These are phyloP conservation scores for Aspergillus hiratsukae DNA, from an alignment of 2,329 filamentous ascomycete genomes.

Conservation along the genomic window DNA sequence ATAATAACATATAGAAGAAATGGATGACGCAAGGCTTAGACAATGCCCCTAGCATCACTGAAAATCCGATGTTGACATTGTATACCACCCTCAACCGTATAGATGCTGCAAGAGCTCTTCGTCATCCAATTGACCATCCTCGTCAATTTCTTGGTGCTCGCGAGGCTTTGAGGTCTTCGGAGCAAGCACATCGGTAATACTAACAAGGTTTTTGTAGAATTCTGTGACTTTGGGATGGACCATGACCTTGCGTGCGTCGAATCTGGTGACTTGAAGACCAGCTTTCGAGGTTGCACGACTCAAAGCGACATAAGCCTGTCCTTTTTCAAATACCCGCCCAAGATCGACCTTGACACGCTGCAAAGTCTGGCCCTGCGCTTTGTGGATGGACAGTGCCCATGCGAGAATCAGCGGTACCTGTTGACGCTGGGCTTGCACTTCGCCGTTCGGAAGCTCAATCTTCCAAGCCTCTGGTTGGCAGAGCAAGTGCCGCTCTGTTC, in stretches of 20 bases:
- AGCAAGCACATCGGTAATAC: conserved; percentile 55
- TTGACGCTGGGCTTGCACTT: conserved; percentile 80
- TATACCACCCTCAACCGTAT: conserved; percentile 4
- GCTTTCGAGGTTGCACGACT: conserved; percentile 85
- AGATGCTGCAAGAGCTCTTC: conserved; percentile 27
- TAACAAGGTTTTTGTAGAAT: conserved; percentile 81
- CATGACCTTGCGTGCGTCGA: conserved; percentile 88
- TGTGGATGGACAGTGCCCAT: conserved; percentile 97
- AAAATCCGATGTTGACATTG: not conserved
- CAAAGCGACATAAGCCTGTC: conserved; percentile 93
- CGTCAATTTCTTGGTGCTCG: conserved; percentile 28
- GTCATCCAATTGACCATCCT: conserved; percentile 45
- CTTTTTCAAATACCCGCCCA: conserved; percentile 90
- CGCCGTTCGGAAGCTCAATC: conserved; percentile 90
- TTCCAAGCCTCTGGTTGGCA: conserved; percentile 92
- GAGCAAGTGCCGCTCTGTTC: conserved; percentile 69
- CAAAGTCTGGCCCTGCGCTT: conserved; percentile 91
- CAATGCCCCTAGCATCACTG: not conserved
- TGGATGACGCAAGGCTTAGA: not conserved
- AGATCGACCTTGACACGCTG: conserved; percentile 93
- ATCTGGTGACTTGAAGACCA: conserved; percentile 81
- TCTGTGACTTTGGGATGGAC: conserved; percentile 80
- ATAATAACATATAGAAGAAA: not conserved
- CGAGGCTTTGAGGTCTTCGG: conserved; percentile 22
- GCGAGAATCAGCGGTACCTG: conserved; percentile 87